Evolutionary conservation across 768 basidiomycete species (phyloP).

Genomic region (Agrocybe praecox): DNA sequence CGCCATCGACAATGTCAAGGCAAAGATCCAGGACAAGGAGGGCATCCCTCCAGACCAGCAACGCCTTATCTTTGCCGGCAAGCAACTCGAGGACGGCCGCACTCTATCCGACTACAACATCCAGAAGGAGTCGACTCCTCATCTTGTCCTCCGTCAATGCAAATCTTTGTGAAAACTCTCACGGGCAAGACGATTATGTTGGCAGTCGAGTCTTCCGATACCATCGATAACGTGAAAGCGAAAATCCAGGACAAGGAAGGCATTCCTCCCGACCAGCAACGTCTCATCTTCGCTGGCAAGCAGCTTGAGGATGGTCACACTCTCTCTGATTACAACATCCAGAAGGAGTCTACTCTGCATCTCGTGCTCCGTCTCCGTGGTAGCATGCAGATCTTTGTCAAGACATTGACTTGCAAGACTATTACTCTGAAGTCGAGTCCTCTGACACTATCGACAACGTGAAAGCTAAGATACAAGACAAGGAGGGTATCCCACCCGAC

Average conservation of each 20-base stretch:
- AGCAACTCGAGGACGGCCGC: too few species aligned
- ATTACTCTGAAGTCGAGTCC: conserved; percentile 86
- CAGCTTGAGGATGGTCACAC: conserved; percentile 92
- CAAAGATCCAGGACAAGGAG: too few species aligned
- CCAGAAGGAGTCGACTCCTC: conserved; percentile 94
- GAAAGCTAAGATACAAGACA: conserved; percentile 84
- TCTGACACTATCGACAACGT: too few species aligned
- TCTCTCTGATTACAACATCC: conserved; percentile 88
- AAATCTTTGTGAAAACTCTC: conserved; percentile 80
- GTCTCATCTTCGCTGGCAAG: too few species aligned
- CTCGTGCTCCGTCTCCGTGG: conserved; percentile 85
- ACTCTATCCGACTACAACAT: too few species aligned
- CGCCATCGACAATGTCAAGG: too few species aligned
- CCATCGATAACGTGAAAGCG: too few species aligned
- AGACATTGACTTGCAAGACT: conserved; percentile 88
- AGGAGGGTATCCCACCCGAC: conserved; percentile 83
- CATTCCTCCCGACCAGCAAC: too few species aligned
- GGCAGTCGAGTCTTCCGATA: conserved; percentile 84
- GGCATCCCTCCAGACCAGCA: too few species aligned
- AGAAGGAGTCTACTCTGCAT: conserved; percentile 86
- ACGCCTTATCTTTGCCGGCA: too few species aligned
- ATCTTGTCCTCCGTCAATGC: conserved; percentile 85
- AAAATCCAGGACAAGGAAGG: too few species aligned
- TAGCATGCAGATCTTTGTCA: conserved; percentile 91
- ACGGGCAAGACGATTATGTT: conserved; percentile 94